Conservation (phyloP, 495 filamentous ascomycete species). For the Achaetomiella virescens region DNA sequence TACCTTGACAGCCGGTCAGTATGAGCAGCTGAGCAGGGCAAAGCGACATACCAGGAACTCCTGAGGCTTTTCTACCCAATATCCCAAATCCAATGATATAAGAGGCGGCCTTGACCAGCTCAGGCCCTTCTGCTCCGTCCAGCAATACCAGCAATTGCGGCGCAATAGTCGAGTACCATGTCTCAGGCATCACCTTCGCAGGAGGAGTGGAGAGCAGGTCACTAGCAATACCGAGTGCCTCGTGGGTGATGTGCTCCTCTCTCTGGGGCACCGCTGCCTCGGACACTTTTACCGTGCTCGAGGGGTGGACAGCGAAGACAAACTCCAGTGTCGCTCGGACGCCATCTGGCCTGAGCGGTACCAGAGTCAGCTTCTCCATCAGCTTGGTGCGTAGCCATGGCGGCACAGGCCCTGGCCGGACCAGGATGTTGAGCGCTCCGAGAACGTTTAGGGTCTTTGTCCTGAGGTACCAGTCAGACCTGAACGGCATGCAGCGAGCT, state of each 20-base stretch:
- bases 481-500: background rate
- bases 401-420: conserved; percentile 38
- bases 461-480: conserved; percentile 33
- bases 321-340: conserved; percentile 67
- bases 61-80: conserved; percentile 57
- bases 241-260: conserved; percentile 63
- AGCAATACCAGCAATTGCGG: conserved; percentile 63
- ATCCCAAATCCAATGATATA: conserved; percentile 73
- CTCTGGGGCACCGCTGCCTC: conserved; percentile 37
- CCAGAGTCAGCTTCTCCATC: conserved; percentile 51
- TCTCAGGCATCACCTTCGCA: conserved; percentile 45
- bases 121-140: conserved; percentile 56
- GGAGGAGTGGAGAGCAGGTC: conserved; percentile 59
- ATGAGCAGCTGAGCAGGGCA: background rate
- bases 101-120: conserved; percentile 59
- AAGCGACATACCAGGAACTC: conserved; percentile 54
- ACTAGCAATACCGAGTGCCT: conserved; percentile 62
- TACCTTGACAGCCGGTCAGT: conserved; percentile 33
- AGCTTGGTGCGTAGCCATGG: conserved; percentile 47
- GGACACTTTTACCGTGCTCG: conserved; percentile 32
- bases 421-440: conserved; percentile 41
- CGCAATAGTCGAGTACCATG: conserved; percentile 58
- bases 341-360: conserved; percentile 61
- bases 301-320: conserved; percentile 54
- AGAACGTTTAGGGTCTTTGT: conserved; percentile 40